Evolutionary conservation across 257 asterid species (phyloP), one percentile per base, ranked within the genome.

Genomic region (Nicotiana otophora): DNA sequence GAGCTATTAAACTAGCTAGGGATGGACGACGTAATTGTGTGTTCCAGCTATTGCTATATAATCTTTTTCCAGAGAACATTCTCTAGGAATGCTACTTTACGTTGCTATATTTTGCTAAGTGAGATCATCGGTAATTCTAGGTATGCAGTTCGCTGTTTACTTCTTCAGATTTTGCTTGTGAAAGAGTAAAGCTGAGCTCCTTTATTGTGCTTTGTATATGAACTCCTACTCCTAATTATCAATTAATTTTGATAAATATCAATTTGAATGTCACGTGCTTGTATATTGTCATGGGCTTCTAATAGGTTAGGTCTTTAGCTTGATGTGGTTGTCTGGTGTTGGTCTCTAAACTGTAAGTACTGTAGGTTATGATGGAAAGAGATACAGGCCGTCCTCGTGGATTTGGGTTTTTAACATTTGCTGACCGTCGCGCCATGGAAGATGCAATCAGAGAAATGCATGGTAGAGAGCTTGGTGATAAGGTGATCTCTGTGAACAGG

Each of bases 351-450:
- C 42, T 75, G 16, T 51, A 26, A 26, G 80, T 26, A 4, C 46
- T 84, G 84, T 82, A 94, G 99, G 86, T 96, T 70, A 92, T 96
- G 98, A 88, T 92, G 84, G 99, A 96, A 87, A 92, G 98, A 88
- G 98, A 93, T 36, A 93, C 99, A 31, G 98, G 98, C 23, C 98
- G 98, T 70, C 99, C 99, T 68, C 98, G 99, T 62, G 99, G 98
- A 83, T 96, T 96, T 87, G 99, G 99, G 55, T 96, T 94, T 88
- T 85, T 96, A 83, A 94, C 98, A 64, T 96, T 96, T 90, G 92
- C 94, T 70, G 99, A 96, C 81, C 95, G 95, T 57, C 90, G 96
- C 34, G 93, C 95, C 39, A 94, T 96, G 99, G 99, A 96, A 34
- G 95, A 92, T 61, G 97, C 99, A 10, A 96, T 96, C 84, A 90